Conservation (phyloP, 208 protist species). For the Leishmania lainsoni region DNA sequence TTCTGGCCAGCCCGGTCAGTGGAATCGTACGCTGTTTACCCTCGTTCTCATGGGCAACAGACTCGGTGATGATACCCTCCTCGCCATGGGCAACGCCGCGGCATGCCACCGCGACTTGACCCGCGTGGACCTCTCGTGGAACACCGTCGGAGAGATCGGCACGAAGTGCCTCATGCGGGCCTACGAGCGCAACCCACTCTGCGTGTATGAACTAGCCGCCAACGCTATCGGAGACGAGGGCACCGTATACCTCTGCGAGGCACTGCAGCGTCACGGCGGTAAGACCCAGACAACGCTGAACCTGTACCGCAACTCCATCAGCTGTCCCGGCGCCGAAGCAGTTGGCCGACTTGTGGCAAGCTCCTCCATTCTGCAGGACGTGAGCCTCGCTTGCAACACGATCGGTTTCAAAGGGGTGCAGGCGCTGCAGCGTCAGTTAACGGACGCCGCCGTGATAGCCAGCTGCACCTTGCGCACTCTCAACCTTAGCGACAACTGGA, state of each 20-base stretch:
- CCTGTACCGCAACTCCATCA: constrained; percentile 75
- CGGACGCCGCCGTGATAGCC: constrained; percentile 30
- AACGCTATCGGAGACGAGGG: constrained; percentile 84
- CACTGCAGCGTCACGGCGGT: constrained; percentile 64
- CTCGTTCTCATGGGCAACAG: constrained; percentile 73
- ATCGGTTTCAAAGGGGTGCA: constrained; percentile 77
- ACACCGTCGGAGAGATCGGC: constrained; percentile 75
- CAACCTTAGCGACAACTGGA: constrained; percentile 73
- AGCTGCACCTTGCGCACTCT: constrained; percentile 46
- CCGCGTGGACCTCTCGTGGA: constrained; percentile 83
- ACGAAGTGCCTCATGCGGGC: constrained; percentile 77
- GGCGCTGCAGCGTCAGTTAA: constrained; percentile 50
- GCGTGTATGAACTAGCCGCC: constrained; percentile 69
- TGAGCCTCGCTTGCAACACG: constrained; percentile 79
- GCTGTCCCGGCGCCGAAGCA: constrained; percentile 61
- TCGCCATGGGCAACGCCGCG: constrained; percentile 84
- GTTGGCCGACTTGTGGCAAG: constrained; percentile 67
- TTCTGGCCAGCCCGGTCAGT: constrained; percentile 81
- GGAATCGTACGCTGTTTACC: constrained; percentile 81
- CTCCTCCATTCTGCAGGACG: constrained; percentile 61
- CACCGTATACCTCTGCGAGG: constrained; percentile 62
- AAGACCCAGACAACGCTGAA: constrained; percentile 72
- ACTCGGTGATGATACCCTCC: constrained; percentile 77
- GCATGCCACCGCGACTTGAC: constrained; percentile 83
- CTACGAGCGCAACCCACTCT: constrained; percentile 79